phyloP scores from a whole-genome alignment of 805 yeast species.

The Teunomyces lycoperdinae region DNA sequence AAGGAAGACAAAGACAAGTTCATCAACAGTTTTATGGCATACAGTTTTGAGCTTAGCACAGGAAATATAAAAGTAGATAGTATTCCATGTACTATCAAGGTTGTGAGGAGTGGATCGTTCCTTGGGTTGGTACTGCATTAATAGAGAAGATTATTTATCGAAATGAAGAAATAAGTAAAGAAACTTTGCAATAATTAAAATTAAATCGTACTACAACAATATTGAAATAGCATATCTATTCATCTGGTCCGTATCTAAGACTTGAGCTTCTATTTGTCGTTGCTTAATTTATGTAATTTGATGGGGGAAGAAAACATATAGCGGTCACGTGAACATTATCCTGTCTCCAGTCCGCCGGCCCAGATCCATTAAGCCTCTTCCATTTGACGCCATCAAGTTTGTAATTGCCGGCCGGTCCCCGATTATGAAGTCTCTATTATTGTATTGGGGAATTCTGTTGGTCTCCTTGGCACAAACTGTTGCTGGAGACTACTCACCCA shows the following conservation, averaged over 20 bases:
- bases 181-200: neutral
- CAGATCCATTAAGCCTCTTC: neutral
- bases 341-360: neutral
- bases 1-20: conserved; percentile 28
- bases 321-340: neutral
- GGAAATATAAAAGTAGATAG: neutral
- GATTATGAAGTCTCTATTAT: conserved; percentile 1
- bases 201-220: no score
- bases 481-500: conserved; percentile 24
- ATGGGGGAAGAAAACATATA: neutral
- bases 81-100: conserved; percentile 4
- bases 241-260: no score
- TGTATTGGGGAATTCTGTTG: neutral
- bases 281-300: no score
- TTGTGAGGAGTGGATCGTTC: conserved; percentile 15
- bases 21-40: conserved; percentile 27
- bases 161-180: no score
- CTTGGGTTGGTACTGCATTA: conserved; percentile 14
- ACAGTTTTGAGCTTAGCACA: conserved; percentile 26
- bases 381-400: neutral
- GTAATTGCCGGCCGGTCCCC: conserved; percentile 3
- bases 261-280: no score
- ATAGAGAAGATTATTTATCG: no score
- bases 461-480: neutral
- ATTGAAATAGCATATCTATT: no score